Evolutionary conservation across 768 basidiomycete genomes (phyloP).

Genomic region (Rhodotorula babjevae): DNA sequence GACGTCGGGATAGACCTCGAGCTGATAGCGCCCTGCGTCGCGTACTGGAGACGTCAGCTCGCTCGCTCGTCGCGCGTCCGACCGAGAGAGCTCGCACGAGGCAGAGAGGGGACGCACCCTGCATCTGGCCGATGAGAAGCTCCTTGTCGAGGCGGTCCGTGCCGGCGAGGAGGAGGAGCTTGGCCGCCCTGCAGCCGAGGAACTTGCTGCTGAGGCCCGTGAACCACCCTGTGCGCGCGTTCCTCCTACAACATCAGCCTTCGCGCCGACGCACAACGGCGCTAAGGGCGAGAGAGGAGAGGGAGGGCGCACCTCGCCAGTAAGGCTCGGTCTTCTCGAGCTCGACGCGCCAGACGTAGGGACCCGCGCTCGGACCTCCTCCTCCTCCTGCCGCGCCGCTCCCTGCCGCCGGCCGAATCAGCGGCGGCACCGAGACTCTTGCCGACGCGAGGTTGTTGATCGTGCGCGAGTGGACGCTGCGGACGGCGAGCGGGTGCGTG

Average conservation of each 20-base stretch:
- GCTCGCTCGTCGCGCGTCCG: too few relatives aligned
- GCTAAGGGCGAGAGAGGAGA: not conserved
- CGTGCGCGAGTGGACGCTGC: conserved; percentile 72
- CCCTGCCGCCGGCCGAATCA: conserved; percentile 54
- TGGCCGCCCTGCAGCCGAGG: conserved; percentile 68
- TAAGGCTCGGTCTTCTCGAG: conserved; percentile 77
- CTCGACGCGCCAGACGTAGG: conserved; percentile 76
- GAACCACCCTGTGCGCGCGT: conserved; percentile 72
- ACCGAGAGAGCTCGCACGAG: too few relatives aligned
- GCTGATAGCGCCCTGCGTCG: conserved; percentile 71
- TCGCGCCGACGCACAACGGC: too few relatives aligned
- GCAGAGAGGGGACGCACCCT: conserved; percentile 50
- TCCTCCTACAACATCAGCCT: conserved; percentile 4
- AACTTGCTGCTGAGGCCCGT: conserved; percentile 72
- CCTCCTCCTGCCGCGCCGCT: conserved; percentile 41
- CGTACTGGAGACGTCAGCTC: too few relatives aligned
- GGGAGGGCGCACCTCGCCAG: conserved; percentile 64
- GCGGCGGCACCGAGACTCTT: conserved; percentile 78
- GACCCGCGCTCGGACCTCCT: conserved; percentile 14
- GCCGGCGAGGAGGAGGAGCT: conserved; percentile 83
- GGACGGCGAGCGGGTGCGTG: too few relatives aligned
- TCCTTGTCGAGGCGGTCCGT: conserved; percentile 87
- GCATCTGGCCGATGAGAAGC: conserved; percentile 96
- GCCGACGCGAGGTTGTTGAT: conserved; percentile 78
- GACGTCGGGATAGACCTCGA: conserved; percentile 76